phyloP scores from a whole-genome alignment of 768 basidiomycete genomes.

The Tephrocybe rancida region DNA sequence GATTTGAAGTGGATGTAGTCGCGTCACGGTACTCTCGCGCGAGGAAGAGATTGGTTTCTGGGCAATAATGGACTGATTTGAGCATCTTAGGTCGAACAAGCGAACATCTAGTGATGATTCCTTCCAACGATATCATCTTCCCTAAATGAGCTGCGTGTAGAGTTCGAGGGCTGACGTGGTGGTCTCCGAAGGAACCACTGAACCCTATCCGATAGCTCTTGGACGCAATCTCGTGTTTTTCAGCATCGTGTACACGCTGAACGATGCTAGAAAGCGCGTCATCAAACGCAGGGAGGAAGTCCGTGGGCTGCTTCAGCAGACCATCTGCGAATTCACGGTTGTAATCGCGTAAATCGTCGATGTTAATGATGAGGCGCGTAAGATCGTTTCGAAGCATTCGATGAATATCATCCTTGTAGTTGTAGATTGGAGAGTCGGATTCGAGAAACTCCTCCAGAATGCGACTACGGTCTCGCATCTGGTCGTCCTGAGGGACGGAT shows the following conservation, averaged over 20 bases:
- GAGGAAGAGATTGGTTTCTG: slow-evolving; percentile 83
- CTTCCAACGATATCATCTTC: slow-evolving; percentile 96
- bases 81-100: slow-evolving; percentile 99
- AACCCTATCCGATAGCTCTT: slow-evolving; percentile 89
- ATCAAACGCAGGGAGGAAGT: slow-evolving; percentile 89
- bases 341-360: slow-evolving; percentile 95
- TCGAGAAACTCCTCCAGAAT: slow-evolving; percentile 85
- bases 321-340: slow-evolving; percentile 87
- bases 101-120: slow-evolving; percentile 97
- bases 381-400: slow-evolving; percentile 82
- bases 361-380: slow-evolving; percentile 90
- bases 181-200: slow-evolving; percentile 96
- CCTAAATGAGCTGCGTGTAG: slow-evolving; percentile 87
- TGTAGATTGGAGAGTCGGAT: slow-evolving; percentile 65
- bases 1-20: slow-evolving; percentile 82
- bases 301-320: slow-evolving; percentile 84
- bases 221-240: slow-evolving; percentile 80
- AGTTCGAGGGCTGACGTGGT: slow-evolving; percentile 95
- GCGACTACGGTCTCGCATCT: slow-evolving; percentile 73
- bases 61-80: slow-evolving; percentile 94
- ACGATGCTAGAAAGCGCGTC: slow-evolving; percentile 77
- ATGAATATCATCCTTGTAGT: slow-evolving; percentile 84
- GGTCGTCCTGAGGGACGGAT: slow-evolving; percentile 67
- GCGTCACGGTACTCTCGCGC: slow-evolving; percentile 92
- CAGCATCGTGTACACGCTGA: slow-evolving; percentile 69